A percentile compares a stretch with the other conserved stretches of the same genome.
phyloP scores from a whole-genome alignment of 2,329 filamentous ascomycete species.

The Parastagonospora nodorum region DNA sequence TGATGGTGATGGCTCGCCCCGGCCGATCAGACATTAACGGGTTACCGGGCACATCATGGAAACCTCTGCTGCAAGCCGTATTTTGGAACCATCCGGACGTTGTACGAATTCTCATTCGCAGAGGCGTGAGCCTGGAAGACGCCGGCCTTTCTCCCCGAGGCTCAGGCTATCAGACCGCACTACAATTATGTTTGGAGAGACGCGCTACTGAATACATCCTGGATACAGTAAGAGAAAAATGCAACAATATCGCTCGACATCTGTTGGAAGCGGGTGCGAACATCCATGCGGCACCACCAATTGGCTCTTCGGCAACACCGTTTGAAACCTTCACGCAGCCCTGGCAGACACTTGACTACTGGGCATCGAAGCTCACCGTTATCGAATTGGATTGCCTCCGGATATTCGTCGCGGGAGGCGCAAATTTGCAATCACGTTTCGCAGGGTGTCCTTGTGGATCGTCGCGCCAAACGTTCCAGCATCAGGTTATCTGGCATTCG shows the following conservation, averaged over 20 bases:
- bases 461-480: constrained; percentile 28
- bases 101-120: constrained; percentile 34
- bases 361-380: constrained; percentile 25
- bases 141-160: constrained; percentile 9
- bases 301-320: constrained; percentile 15
- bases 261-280: constrained; percentile 38
- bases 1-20: constrained; percentile 30
- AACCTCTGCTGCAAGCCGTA: constrained; percentile 37
- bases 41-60: constrained; percentile 29
- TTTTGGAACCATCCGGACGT: constrained; percentile 39
- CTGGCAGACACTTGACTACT: constrained; percentile 31
- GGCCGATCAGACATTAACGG: constrained; percentile 35
- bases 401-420: constrained; percentile 32
- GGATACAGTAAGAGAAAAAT: constrained; percentile 14
- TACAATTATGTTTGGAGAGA: constrained; percentile 35
- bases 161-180: constrained; percentile 18
- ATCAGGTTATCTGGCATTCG: constrained; percentile 42
- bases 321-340: constrained; percentile 37
- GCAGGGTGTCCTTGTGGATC: constrained; percentile 29
- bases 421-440: constrained; percentile 26
- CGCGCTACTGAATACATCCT: constrained; percentile 25
- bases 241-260: constrained; percentile 32
- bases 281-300: constrained; percentile 23
- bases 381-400: constrained; percentile 34
- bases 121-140: constrained; percentile 36